Base-by-base conservation (phyloP, 192 early-diverging fungal genomes). In the Backusella westeae region DNA sequence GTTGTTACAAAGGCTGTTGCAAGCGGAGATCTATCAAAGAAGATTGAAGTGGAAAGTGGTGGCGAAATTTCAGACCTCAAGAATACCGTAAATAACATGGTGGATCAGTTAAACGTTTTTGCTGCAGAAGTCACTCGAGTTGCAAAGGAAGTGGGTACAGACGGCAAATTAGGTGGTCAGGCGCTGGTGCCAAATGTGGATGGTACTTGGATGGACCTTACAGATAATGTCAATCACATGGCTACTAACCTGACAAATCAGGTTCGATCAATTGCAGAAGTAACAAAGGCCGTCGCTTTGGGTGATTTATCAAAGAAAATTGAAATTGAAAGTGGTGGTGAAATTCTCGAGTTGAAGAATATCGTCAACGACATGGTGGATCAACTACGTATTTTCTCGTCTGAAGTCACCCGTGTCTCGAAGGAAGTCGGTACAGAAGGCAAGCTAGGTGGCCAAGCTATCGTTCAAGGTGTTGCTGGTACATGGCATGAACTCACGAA, bases 21-120 rank as follows among this genome's bases (percentile, higher is more conserved):
- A 21, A 82, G 78, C 2, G 90, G 89, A 32, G 88, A 91, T 76
- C 85, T 88, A 53, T 87, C 86, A 36, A 82, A 85, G 26, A 83
- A 89, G 80, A 91, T 93, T 75, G 89, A 85, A 36, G 81, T 91
- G 7, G 88, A 90, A 59, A 87, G 88, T 0, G 78, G 83, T 71
- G 92, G 92, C 38, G 92, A 93, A 80, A 93, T 93, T 84, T 83
- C 87, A 3, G 90, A 78, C 34, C 84, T 94, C 72, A 93, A 93
- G 80, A 91, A 88, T 75, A 91, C 91, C 80, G 93, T 96, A 77
- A 94, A 96, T 82, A 87, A 91, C 69, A 96, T 96, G 93, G 92
- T 94, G 9, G 87, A 89, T 69, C 86, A 90, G 74, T 83, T 90
- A 14, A 81, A 83, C 52, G 82, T 44, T 32, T 85, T 76, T 80